A percentile compares a stretch with the other conserved stretches of the same genome.
Evolutionary conservation across 208 protist genomes (phyloP).

Genomic region (Leishmania lainsoni): DNA sequence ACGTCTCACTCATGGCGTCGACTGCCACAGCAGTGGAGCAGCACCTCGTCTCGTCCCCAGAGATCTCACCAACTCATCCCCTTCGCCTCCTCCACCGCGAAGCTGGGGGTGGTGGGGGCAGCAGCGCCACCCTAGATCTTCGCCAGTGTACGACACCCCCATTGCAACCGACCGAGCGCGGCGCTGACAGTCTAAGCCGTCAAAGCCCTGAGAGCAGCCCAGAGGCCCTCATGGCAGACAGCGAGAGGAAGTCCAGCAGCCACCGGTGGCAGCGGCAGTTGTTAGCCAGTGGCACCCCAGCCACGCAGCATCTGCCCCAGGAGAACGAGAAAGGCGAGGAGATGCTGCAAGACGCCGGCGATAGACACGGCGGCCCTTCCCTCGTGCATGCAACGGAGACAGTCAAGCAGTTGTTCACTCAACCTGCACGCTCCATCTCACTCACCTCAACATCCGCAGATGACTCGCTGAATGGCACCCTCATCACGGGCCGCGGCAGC

Average conservation of each 20-base stretch:
- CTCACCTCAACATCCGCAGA: not conserved
- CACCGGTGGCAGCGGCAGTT: conserved; percentile 28
- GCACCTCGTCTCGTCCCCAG: not conserved
- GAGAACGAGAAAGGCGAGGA: not conserved
- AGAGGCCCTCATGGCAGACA: conserved; percentile 36
- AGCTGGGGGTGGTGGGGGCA: not conserved
- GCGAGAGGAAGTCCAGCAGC: conserved; percentile 32
- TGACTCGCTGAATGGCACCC: conserved; percentile 5
- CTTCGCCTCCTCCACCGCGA: not conserved
- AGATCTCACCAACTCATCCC: not conserved
- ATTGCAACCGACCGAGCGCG: not conserved
- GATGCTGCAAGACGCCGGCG: not conserved
- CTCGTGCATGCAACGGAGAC: not conserved
- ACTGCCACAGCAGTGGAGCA: not conserved
- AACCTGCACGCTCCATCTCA: conserved; percentile 3
- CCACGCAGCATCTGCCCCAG: conserved; percentile 13
- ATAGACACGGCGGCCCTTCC: not conserved
- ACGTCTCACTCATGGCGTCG: not conserved
- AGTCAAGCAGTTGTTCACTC: conserved; percentile 10
- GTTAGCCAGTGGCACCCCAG: conserved; percentile 1
- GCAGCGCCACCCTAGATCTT: conserved; percentile 8
- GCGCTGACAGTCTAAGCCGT: not conserved
- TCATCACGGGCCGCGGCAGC: conserved; percentile 4
- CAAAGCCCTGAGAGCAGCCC: conserved; percentile 18
- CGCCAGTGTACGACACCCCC: not conserved